Conservation (phyloP, 2,329 filamentous ascomycete genomes). For the Fulvia fulva region DNA sequence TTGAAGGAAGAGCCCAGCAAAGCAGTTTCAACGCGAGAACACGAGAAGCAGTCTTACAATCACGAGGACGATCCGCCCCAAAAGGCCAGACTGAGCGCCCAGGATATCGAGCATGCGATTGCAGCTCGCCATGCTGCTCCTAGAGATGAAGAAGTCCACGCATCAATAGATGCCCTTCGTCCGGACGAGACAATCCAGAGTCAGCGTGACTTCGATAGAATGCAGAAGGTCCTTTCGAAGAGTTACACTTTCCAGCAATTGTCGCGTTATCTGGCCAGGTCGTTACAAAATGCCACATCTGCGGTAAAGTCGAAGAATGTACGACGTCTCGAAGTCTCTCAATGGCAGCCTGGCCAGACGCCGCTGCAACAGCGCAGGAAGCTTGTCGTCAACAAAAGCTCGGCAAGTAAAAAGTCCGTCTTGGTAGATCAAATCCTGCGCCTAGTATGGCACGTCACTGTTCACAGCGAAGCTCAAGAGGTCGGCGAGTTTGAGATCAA, state of each 20-base stretch:
- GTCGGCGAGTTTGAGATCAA: slow-evolving; percentile 29
- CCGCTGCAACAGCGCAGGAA: slow-evolving; percentile 21
- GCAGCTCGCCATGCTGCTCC: slow-evolving; percentile 13
- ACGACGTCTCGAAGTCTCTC: slow-evolving; percentile 1
- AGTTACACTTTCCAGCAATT: slow-evolving; percentile 28
- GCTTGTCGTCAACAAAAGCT: slow-evolving; percentile 8
- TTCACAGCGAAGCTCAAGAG: slow-evolving; percentile 23
- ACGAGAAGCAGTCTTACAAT: not conserved
- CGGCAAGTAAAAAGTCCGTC: slow-evolving; percentile 9
- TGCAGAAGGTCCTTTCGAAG: slow-evolving; percentile 19
- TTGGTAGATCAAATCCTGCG: slow-evolving; percentile 28
- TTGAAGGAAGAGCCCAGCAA: slow-evolving; percentile 3
- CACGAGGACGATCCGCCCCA: not conserved
- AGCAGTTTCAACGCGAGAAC: not conserved
- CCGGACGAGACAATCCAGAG: slow-evolving; percentile 24
- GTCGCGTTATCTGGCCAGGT: slow-evolving; percentile 18
- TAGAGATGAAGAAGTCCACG: slow-evolving; percentile 25
- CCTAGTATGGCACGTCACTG: slow-evolving; percentile 24
- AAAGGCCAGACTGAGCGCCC: slow-evolving; percentile 16
- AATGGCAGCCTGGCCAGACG: slow-evolving; percentile 26
- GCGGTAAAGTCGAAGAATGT: not conserved
- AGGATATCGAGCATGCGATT: slow-evolving; percentile 23
- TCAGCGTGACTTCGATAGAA: slow-evolving; percentile 16
- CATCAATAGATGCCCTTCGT: slow-evolving; percentile 27
- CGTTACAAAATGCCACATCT: not conserved